A percentile compares a stretch with the other conserved stretches of the same genome.
Conservation (phyloP, 176 grass and related monocot genomes). For the Rhynchospora pubera region DNA sequence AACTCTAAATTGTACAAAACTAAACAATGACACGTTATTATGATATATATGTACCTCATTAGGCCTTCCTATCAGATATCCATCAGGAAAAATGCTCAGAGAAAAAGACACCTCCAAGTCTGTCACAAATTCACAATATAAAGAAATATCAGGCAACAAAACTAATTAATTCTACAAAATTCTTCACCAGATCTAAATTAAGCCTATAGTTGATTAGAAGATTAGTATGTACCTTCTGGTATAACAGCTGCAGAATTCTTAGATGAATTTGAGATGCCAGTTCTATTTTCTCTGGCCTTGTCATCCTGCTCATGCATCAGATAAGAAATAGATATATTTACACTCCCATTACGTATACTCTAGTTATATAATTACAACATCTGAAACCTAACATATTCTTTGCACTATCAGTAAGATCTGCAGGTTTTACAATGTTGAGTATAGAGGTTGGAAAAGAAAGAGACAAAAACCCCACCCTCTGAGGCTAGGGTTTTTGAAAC, state of each 20-base stretch:
- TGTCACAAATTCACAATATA: constrained; percentile 36
- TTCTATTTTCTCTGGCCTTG: constrained; percentile 19
- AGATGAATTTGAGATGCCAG: constrained; percentile 37
- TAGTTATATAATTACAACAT: not conserved
- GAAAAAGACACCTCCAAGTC: constrained; percentile 89
- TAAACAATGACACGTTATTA: constrained; percentile 21
- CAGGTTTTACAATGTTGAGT: not conserved
- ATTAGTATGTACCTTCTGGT: constrained; percentile 33
- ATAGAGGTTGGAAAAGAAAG: not conserved
- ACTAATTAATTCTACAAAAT: constrained; percentile 14
- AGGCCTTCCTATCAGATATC: constrained; percentile 82
- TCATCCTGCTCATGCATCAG: constrained; percentile 7
- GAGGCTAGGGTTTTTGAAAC: not conserved
- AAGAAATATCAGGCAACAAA: constrained; percentile 17
- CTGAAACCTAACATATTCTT: not conserved
- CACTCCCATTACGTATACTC: not conserved
- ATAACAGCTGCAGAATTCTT: constrained; percentile 26
- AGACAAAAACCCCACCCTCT: not conserved
- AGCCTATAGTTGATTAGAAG: not conserved
- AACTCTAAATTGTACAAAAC: constrained; percentile 4
- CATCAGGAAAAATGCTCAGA: constrained; percentile 72
- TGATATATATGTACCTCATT: constrained; percentile 42
- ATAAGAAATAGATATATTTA: constrained; percentile 13
- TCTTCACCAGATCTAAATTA: not conserved
- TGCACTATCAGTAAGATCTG: not conserved